Evolutionary conservation across 176 grass and related monocot species (phyloP).

Genomic region (Tillandsia leiboldiana): DNA sequence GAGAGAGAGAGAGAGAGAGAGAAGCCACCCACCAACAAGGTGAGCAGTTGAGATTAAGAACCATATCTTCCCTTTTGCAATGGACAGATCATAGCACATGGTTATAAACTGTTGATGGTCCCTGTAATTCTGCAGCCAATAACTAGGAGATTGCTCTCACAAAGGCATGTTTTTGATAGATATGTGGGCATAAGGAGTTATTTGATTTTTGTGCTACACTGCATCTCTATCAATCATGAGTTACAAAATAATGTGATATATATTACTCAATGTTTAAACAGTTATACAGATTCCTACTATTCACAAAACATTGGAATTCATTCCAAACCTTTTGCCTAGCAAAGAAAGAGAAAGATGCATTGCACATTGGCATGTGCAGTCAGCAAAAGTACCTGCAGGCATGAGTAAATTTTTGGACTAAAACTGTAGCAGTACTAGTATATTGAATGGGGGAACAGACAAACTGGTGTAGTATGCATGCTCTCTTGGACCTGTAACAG

Average conservation of each 20-base stretch:
- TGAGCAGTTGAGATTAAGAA: conserved; percentile 12
- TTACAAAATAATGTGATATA: background rate
- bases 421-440: too few species aligned
- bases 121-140: conserved; percentile 1
- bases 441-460: too few species aligned
- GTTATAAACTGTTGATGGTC: conserved; percentile 23
- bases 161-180: background rate
- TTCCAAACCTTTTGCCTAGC: too few species aligned
- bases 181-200: conserved; percentile 13
- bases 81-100: conserved; percentile 26
- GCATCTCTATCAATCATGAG: background rate
- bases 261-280: background rate
- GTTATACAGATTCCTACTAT: background rate
- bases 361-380: too few species aligned
- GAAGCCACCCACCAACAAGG: conserved; percentile 2
- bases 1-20: conserved; percentile 6
- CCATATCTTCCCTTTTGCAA: conserved; percentile 12
- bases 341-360: too few species aligned
- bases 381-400: too few species aligned
- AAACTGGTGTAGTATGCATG: too few species aligned
- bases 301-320: too few species aligned
- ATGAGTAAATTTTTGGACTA: too few species aligned
- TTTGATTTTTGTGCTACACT: background rate
- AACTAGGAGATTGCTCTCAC: background rate
- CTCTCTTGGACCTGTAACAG: too few species aligned